Conservation (phyloP, 2,329 filamentous ascomycete species). For the Xylaria sp. region DNA sequence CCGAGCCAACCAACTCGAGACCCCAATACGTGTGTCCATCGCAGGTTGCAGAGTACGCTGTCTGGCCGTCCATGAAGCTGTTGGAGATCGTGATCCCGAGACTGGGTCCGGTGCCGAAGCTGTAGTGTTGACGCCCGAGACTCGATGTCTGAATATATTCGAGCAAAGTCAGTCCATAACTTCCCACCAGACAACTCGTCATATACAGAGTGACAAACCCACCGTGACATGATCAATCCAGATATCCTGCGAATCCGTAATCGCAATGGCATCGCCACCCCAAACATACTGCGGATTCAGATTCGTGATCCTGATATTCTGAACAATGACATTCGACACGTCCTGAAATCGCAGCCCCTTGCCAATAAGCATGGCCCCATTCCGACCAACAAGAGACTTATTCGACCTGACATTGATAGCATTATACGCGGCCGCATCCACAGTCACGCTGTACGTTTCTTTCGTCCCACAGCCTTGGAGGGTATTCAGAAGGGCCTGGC, state of each 20-base stretch:
- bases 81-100: slow-evolving; percentile 42
- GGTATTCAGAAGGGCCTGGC: neutral
- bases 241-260: slow-evolving; percentile 32
- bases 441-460: neutral
- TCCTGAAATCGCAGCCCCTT: slow-evolving; percentile 30
- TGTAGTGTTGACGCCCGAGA: slow-evolving; percentile 42
- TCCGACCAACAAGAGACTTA: slow-evolving; percentile 52
- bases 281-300: slow-evolving; percentile 55
- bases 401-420: slow-evolving; percentile 51
- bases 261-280: slow-evolving; percentile 54
- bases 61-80: slow-evolving; percentile 41
- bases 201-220: neutral
- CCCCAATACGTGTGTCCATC: slow-evolving; percentile 45
- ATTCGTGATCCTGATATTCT: slow-evolving; percentile 52
- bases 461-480: neutral
- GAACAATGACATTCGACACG: slow-evolving; percentile 55
- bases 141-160: slow-evolving; percentile 28
- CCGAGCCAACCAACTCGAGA: slow-evolving; percentile 37
- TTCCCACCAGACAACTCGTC: too few species aligned
- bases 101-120: slow-evolving; percentile 32
- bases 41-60: slow-evolving; percentile 39
- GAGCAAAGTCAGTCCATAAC: neutral
- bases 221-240: slow-evolving; percentile 28
- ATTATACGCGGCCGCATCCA: neutral
- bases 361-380: slow-evolving; percentile 47